phyloP scores from a whole-genome alignment of 208 protist genomes.

The Wallacemonas sp. region DNA sequence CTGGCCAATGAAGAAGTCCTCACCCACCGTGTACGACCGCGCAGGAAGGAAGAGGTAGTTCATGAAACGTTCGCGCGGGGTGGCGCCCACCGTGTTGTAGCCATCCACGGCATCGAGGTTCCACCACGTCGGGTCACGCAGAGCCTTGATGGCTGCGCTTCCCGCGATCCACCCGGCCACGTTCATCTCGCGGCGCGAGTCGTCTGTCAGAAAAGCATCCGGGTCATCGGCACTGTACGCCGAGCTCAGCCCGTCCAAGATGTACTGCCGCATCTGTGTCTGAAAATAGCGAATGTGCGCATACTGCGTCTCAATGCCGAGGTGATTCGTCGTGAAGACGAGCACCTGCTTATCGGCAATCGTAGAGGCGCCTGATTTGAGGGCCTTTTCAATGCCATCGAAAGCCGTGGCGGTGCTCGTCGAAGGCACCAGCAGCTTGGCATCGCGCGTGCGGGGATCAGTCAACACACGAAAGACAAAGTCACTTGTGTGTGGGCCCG shows the following conservation, averaged over 20 bases:
- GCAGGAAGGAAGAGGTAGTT: conserved; percentile 26
- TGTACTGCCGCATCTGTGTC: conserved; percentile 21
- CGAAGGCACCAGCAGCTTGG: conserved; percentile 16
- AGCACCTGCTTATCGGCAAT: conserved; percentile 18
- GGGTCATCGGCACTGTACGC: conserved; percentile 1
- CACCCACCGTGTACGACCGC: conserved; percentile 17
- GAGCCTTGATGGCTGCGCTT: background rate
- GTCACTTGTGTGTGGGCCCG: conserved; percentile 13
- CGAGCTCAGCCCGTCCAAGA: conserved; percentile 5
- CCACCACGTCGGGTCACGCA: conserved; percentile 8
- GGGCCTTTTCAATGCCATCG: background rate
- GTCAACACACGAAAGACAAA: conserved; percentile 19
- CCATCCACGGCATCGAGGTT: background rate
- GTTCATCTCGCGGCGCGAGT: conserved; percentile 20
- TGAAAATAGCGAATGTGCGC: conserved; percentile 23
- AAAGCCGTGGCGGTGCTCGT: conserved; percentile 3
- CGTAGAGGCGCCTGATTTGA: background rate
- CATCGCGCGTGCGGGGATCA: conserved; percentile 15
- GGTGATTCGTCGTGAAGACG: conserved; percentile 24
- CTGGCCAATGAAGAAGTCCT: conserved; percentile 27
- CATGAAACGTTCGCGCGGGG: conserved; percentile 8
- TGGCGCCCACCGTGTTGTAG: background rate
- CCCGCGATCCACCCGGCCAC: conserved; percentile 29
- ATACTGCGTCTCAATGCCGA: conserved; percentile 20
- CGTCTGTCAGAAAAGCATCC: conserved; percentile 19